Percentiles rank a stretch among this genome's conserved stretches.
Conservation (phyloP, 2,329 filamentous ascomycete species). For the Colletotrichum tabaci region DNA sequence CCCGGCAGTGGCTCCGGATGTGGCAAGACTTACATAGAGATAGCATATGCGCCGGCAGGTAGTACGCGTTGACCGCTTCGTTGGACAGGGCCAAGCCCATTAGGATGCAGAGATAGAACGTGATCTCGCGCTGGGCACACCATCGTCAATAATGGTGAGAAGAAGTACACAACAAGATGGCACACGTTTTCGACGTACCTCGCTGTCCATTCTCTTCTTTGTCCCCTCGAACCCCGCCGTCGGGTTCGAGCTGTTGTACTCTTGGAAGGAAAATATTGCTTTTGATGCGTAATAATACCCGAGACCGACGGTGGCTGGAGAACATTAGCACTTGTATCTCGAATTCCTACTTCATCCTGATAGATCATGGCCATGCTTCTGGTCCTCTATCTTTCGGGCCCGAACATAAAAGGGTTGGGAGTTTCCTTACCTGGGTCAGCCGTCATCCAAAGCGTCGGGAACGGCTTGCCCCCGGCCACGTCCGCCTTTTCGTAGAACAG, state of each 20-base stretch:
- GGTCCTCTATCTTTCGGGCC: neutral
- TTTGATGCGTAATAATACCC: constrained; percentile 54
- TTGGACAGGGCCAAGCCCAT: constrained; percentile 45
- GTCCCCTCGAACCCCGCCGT: constrained; percentile 34
- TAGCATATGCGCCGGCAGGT: constrained; percentile 45
- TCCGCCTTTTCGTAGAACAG: constrained; percentile 50
- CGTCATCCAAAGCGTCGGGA: constrained; percentile 55
- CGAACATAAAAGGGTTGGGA: neutral
- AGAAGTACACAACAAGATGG: too few relatives aligned
- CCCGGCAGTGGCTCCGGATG: neutral
- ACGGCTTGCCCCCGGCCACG: constrained; percentile 46
- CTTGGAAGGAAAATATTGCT: constrained; percentile 42
- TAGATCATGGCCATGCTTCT: neutral
- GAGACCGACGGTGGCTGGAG: constrained; percentile 51
- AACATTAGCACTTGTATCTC: neutral
- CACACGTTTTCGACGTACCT: constrained; percentile 6
- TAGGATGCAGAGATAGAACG: constrained; percentile 40
- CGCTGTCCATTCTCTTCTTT: constrained; percentile 24
- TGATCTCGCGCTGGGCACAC: constrained; percentile 17
- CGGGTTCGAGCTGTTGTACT: constrained; percentile 32
- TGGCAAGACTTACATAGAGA: constrained; percentile 39
- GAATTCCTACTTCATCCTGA: neutral
- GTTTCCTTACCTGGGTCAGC: constrained; percentile 50
- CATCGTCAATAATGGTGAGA: too few relatives aligned
- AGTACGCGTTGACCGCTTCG: constrained; percentile 44